phyloP scores from a whole-genome alignment of 2,329 filamentous ascomycete genomes.

The Pseudogymnoascus sp. region DNA sequence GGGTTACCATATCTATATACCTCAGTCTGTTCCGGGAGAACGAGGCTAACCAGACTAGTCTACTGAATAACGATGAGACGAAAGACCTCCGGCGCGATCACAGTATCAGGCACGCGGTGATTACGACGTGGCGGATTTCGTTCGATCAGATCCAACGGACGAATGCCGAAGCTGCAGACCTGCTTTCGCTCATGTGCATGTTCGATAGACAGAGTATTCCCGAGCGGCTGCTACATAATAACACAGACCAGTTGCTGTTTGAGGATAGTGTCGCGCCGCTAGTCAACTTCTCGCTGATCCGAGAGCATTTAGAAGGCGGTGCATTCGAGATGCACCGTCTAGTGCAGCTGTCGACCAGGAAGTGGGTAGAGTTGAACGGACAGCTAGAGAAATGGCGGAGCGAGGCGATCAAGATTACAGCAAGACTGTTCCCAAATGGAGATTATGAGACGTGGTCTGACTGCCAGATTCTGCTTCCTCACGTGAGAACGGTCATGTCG shows the following conservation, averaged over 20 bases:
- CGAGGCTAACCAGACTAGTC: neutral
- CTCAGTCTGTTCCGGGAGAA: constrained; percentile 2
- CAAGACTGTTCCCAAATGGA: neutral
- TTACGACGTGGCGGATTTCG: constrained; percentile 12
- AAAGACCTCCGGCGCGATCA: neutral
- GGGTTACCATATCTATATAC: constrained; percentile 5
- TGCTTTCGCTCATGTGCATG: constrained; percentile 9
- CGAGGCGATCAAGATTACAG: neutral
- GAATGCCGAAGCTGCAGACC: neutral
- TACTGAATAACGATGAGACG: neutral
- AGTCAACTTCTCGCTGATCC: constrained; percentile 10
- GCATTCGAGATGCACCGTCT: constrained; percentile 14
- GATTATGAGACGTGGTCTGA: constrained; percentile 5
- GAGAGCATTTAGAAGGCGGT: neutral
- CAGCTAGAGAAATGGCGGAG: neutral
- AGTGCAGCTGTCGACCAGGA: constrained; percentile 16
- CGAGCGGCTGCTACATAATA: constrained; percentile 2
- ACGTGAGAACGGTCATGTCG: neutral
- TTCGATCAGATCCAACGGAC: constrained; percentile 12
- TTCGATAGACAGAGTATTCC: constrained; percentile 13
- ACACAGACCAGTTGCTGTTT: neutral
- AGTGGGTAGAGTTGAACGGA: constrained; percentile 14
- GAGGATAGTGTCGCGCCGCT: neutral
- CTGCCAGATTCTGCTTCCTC: constrained; percentile 8
- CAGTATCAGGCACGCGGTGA: neutral